These are phyloP conservation scores for Spathaspora hagerdaliae DNA, from an alignment of 805 yeast genomes.

Conservation along the genomic window DNA sequence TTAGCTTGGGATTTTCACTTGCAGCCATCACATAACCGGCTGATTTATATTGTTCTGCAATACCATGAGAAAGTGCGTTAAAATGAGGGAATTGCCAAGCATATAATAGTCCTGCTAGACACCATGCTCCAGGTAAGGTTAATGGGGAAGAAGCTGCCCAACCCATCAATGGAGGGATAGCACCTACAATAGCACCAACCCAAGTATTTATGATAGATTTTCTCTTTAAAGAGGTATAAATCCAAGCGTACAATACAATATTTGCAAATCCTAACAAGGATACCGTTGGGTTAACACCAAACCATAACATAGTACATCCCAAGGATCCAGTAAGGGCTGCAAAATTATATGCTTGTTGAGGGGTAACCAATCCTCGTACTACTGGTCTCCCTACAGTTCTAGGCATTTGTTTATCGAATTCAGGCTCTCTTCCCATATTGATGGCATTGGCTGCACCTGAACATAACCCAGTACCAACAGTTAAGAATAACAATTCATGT, in stretches of 20 bases:
- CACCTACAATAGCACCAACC: constrained; percentile 99
- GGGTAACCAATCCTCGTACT: constrained; percentile 73
- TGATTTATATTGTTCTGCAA: constrained; percentile 78
- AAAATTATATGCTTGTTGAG: constrained; percentile 74
- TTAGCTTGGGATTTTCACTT: constrained; percentile 83
- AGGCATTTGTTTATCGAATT: constrained; percentile 80
- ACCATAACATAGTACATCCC: constrained; percentile 65
- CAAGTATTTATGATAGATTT: constrained; percentile 86
- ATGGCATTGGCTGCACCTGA: constrained; percentile 96
- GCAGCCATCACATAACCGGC: constrained; percentile 99
- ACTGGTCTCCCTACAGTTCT: constrained; percentile 89
- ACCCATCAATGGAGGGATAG: constrained; percentile 98
- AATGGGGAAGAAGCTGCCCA: constrained; percentile 87
- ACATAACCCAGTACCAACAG: constrained; percentile 80
- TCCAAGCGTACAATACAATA: constrained; percentile 81
- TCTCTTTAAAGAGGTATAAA: constrained; percentile 87
- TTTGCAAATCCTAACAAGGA: constrained; percentile 77
- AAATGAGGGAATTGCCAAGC: constrained; percentile 99
- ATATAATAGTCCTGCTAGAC: constrained; percentile 79
- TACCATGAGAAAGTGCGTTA: constrained; percentile 83
- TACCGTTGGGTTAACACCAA: constrained; percentile 85
- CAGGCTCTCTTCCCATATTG: constrained; percentile 95
- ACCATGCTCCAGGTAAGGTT: constrained; percentile 90
- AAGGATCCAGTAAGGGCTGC: constrained; percentile 69
- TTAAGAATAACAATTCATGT: constrained; percentile 63